Evolutionary conservation across 352 stramenopile genomes (phyloP).

Genomic region (Globisporangium canariense): DNA sequence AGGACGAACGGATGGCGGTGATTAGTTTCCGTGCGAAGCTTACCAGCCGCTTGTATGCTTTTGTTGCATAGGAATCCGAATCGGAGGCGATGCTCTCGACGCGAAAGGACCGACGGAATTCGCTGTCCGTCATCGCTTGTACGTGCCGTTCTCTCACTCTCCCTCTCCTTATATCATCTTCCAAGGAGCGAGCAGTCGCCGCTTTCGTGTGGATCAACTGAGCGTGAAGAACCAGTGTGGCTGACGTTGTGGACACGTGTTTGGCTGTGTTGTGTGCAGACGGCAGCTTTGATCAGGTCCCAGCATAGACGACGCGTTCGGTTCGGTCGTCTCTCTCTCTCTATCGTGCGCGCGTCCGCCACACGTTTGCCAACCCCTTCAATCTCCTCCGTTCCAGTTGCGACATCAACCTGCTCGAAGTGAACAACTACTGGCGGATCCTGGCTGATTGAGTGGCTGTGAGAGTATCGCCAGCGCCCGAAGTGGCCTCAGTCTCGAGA

Average conservation of each 20-base stretch:
- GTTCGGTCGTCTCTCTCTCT: background rate
- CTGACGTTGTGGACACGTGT: background rate
- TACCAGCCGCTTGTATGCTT: constrained; percentile 2
- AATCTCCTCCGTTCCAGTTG: no score
- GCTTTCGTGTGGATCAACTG: background rate
- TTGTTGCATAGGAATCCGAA: constrained; percentile 40
- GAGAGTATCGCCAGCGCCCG: no score
- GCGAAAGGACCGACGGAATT: constrained; percentile 34
- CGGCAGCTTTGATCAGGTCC: constrained; percentile 19
- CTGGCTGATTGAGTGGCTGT: no score
- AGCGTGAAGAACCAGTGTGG: background rate
- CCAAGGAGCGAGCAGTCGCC: background rate
- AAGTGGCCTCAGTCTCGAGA: no score
- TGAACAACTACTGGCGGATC: no score
- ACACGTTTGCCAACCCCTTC: no score
- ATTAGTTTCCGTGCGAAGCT: background rate
- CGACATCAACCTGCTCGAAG: no score
- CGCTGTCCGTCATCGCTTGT: constrained; percentile 48
- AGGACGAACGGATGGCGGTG: background rate
- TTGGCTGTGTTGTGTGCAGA: constrained; percentile 7
- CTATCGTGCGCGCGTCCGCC: no score
- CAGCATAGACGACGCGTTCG: constrained; percentile 4
- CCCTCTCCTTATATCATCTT: background rate
- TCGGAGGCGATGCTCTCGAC: constrained; percentile 37
- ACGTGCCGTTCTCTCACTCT: constrained; percentile 11